These are phyloP conservation scores for Mycena rebaudengoi DNA, from an alignment of 768 basidiomycete genomes.

Conservation along the genomic window DNA sequence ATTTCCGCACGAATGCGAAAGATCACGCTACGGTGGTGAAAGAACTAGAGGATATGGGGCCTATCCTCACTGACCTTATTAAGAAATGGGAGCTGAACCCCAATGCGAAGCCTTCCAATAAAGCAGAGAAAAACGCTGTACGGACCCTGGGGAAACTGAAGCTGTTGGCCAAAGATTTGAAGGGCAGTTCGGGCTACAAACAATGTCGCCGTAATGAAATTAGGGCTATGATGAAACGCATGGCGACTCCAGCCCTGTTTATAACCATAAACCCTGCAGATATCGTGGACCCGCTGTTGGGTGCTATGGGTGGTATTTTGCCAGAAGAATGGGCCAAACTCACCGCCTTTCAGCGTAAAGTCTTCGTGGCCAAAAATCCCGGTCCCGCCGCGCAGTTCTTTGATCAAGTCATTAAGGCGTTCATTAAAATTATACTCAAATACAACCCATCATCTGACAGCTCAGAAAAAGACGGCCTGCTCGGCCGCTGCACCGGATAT, in stretches of 20 bases:
- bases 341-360: no score
- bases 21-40: not conserved
- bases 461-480: not conserved
- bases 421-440: not conserved
- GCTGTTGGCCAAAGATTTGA: not conserved
- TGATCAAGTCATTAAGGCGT: not conserved
- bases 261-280: slow-evolving; percentile 42
- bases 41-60: not conserved
- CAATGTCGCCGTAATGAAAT: slow-evolving; percentile 35
- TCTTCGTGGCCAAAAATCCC: not conserved
- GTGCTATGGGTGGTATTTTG: slow-evolving; percentile 29
- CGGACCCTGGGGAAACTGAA: not conserved
- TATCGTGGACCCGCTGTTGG: slow-evolving; percentile 33
- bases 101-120: not conserved
- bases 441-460: not conserved
- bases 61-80: not conserved
- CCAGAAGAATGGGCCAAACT: slow-evolving; percentile 8
- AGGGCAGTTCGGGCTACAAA: slow-evolving; percentile 29
- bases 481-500: not conserved
- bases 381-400: not conserved
- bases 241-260: slow-evolving; percentile 36
- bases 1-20: not conserved
- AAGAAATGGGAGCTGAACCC: not conserved
- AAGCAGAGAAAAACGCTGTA: not conserved
- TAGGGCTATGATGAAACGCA: slow-evolving; percentile 25